Evolutionary conservation across 768 basidiomycete species (phyloP).

Genomic region (Pisolithus microcarpus): DNA sequence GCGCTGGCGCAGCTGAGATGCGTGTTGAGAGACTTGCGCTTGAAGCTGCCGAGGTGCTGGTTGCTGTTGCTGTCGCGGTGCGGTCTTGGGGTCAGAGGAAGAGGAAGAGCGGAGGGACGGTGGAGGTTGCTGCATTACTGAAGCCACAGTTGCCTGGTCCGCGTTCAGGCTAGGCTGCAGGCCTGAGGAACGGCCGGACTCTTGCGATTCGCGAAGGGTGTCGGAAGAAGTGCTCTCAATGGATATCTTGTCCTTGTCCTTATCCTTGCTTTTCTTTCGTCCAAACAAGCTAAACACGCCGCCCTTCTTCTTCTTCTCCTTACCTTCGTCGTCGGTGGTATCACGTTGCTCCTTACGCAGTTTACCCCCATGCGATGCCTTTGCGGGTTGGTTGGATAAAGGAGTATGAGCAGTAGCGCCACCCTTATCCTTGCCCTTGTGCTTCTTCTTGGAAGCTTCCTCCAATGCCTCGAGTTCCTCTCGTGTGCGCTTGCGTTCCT

Average conservation of each 20-base stretch:
- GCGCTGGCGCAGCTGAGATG: conserved; percentile 68
- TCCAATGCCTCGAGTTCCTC: conserved; percentile 43
- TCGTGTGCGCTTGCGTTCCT: conserved; percentile 46
- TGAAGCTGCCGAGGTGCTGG: conserved; percentile 24
- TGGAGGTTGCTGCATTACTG: conserved; percentile 56
- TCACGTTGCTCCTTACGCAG: conserved; percentile 40
- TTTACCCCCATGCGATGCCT: conserved; percentile 21
- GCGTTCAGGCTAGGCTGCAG: conserved; percentile 26
- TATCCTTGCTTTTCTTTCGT: conserved; percentile 56
- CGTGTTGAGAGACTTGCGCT: conserved; percentile 51
- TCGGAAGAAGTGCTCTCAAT: conserved; percentile 48
- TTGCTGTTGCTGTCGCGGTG: conserved; percentile 15
- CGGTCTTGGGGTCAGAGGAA: conserved; percentile 14
- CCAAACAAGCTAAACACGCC: conserved; percentile 76
- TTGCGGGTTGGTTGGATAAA: conserved; percentile 17
- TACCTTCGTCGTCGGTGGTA: conserved; percentile 37
- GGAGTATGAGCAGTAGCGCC: conserved; percentile 25
- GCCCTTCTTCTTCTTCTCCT: conserved; percentile 55
- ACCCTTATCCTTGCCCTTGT: conserved; percentile 39
- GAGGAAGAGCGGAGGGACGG: conserved; percentile 20
- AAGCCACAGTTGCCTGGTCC: conserved; percentile 44
- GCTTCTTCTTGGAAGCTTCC: conserved; percentile 43
- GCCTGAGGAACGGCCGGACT: conserved; percentile 50
- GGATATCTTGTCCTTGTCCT: conserved; percentile 53
- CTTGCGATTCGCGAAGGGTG: conserved; percentile 49